Percentiles rank a stretch among this genome's conserved stretches.
These are phyloP conservation scores for Theobroma grandiflorum DNA, from an alignment of 441 rosid genomes.

Conservation along the genomic window DNA sequence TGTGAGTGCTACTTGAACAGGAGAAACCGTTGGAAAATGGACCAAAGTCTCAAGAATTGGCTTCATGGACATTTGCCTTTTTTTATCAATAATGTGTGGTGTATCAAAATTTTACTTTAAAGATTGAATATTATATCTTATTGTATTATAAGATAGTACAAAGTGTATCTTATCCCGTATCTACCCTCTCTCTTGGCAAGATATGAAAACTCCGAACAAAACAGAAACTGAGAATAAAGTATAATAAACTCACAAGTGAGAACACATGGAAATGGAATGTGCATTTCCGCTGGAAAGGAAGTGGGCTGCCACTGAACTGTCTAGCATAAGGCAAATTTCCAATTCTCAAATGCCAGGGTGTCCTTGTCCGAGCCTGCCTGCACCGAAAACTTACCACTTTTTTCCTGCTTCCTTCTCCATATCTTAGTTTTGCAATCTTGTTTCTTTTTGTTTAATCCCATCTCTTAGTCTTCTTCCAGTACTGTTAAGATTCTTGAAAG, in stretches of 20 bases:
- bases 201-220: not conserved
- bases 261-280: not conserved
- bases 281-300: not conserved
- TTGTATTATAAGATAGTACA: no score
- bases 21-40: not conserved
- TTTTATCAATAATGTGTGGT: no score
- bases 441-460: not conserved
- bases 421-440: not conserved
- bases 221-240: not conserved
- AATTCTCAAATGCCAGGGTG: not conserved
- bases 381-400: not conserved
- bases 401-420: no score
- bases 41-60: not conserved
- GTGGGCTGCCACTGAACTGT: not conserved
- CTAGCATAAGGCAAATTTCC: not conserved
- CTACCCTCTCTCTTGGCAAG: not conserved
- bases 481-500: conserved; percentile 17
- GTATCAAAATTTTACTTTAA: no score
- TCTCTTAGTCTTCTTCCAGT: not conserved
- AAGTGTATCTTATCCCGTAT: not conserved
- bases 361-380: conserved; percentile 8
- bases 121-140: no score
- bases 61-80: not conserved
- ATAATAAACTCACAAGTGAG: not conserved
- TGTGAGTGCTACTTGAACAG: not conserved